phyloP scores from a whole-genome alignment of 23 red algal species.

The Gracilariopsis chorda region DNA sequence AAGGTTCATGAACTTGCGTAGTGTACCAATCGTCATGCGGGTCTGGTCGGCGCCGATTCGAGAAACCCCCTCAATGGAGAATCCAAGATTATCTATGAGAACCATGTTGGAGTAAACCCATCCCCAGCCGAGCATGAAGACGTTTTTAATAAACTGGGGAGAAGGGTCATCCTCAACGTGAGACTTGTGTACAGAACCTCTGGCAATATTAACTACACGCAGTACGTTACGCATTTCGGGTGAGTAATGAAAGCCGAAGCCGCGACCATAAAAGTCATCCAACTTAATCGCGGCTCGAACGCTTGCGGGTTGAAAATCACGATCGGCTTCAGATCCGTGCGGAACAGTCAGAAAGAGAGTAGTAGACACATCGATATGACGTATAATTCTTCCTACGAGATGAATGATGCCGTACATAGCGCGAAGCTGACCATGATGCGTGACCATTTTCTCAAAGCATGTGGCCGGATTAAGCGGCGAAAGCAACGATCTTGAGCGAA shows the following conservation, averaged over 20 bases:
- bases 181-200: conserved; percentile 51
- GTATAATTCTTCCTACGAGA: conserved; percentile 57
- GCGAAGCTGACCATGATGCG: conserved; percentile 82
- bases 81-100: conserved; percentile 71
- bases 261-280: conserved; percentile 83
- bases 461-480: conserved; percentile 21
- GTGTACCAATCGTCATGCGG: conserved; percentile 35
- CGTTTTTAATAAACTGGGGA: conserved; percentile 48
- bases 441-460: conserved; percentile 58
- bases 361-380: conserved; percentile 8
- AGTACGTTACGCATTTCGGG: conserved; percentile 84
- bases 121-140: conserved; percentile 76
- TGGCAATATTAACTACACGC: conserved; percentile 58
- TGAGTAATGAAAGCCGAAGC: conserved; percentile 95
- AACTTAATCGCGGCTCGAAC: conserved; percentile 66
- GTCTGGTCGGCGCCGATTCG: conserved; percentile 46
- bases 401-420: conserved; percentile 80
- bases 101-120: conserved; percentile 90
- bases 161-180: conserved; percentile 3
- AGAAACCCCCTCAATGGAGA: conserved; percentile 59
- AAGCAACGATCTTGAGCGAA: conserved; percentile 19
- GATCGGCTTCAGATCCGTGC: neutral
- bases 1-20: conserved; percentile 89
- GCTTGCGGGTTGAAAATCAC: conserved; percentile 32
- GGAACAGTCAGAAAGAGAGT: conserved; percentile 47